phyloP scores from a whole-genome alignment of 108 stramenopile species.

The Pseudonitzschia pungens region DNA sequence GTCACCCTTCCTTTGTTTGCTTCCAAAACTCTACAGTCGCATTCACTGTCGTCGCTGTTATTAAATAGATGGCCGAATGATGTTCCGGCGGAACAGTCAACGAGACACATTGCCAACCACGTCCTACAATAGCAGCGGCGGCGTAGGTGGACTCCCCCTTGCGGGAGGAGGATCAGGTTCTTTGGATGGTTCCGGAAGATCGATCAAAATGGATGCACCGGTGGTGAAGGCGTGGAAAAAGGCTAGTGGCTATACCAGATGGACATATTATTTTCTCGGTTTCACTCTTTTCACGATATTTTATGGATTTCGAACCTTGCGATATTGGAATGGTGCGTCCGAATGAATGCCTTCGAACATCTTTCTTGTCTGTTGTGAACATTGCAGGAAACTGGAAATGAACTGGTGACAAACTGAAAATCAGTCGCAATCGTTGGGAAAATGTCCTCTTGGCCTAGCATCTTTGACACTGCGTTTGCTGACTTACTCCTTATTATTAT shows the following conservation, averaged over 20 bases:
- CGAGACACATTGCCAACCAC: constrained; percentile 20
- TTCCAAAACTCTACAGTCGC: too few species aligned
- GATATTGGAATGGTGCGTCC: constrained; percentile 44
- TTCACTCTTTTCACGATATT: constrained; percentile 35
- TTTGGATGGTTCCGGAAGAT: constrained; percentile 67
- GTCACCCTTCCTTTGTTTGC: too few species aligned
- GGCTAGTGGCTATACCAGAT: constrained; percentile 54
- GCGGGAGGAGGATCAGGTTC: neutral
- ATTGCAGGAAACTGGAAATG: neutral
- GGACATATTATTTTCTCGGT: constrained; percentile 43
- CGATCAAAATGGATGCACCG: constrained; percentile 77
- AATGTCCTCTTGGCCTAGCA: neutral
- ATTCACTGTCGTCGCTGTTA: too few species aligned
- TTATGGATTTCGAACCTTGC: constrained; percentile 39
- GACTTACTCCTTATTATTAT: too few species aligned
- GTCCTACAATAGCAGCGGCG: neutral
- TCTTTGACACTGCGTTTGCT: neutral
- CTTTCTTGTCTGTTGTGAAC: neutral
- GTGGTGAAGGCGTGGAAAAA: constrained; percentile 64
- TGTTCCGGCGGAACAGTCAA: constrained; percentile 16
- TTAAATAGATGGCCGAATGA: neutral
- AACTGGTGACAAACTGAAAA: too few species aligned
- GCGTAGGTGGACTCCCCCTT: neutral
- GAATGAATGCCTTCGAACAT: neutral
- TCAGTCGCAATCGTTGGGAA: too few species aligned